Percentiles rank a stretch among this genome's conserved stretches.
phyloP scores from a whole-genome alignment of 108 stramenopile species.

The Nitzschia inconspicua region DNA sequence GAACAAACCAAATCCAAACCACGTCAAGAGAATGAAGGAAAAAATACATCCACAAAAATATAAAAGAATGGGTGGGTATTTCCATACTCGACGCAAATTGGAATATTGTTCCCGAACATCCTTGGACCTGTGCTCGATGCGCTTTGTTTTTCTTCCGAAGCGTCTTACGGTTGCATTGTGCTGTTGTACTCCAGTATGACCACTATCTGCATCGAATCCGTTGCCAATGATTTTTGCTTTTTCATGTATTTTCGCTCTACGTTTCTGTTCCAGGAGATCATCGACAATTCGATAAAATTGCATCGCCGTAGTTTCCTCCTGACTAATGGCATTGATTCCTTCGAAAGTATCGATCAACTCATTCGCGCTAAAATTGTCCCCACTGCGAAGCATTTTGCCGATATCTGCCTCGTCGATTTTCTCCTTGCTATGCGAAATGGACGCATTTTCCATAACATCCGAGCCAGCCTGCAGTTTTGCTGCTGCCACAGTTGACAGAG shows the following conservation, averaged over 20 bases:
- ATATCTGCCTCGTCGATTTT: too few species aligned
- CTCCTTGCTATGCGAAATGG: too few species aligned
- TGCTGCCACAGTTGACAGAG: background rate
- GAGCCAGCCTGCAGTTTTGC: background rate
- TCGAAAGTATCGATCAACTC: background rate
- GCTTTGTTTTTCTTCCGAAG: background rate
- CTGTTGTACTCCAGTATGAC: background rate
- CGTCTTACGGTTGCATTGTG: background rate
- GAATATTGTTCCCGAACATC: background rate
- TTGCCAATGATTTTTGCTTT: background rate
- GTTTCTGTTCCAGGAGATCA: slow-evolving; percentile 18
- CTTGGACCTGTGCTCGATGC: background rate
- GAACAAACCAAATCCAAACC: slow-evolving; percentile 25
- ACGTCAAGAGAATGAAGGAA: too few species aligned
- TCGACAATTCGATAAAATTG: slow-evolving; percentile 24
- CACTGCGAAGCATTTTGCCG: background rate
- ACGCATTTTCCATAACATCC: background rate
- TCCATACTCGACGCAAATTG: slow-evolving; percentile 4
- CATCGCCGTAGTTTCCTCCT: background rate
- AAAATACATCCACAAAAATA: background rate
- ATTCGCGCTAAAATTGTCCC: background rate
- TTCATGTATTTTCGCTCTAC: background rate
- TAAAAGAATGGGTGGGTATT: slow-evolving; percentile 10
- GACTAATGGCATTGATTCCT: background rate
- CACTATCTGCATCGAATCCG: background rate